A percentile compares a stretch with the other conserved stretches of the same genome.
These are phyloP conservation scores for Moesziomyces parantarcticus DNA, from an alignment of 1,284 basidiomycete species.

Conservation along the genomic window DNA sequence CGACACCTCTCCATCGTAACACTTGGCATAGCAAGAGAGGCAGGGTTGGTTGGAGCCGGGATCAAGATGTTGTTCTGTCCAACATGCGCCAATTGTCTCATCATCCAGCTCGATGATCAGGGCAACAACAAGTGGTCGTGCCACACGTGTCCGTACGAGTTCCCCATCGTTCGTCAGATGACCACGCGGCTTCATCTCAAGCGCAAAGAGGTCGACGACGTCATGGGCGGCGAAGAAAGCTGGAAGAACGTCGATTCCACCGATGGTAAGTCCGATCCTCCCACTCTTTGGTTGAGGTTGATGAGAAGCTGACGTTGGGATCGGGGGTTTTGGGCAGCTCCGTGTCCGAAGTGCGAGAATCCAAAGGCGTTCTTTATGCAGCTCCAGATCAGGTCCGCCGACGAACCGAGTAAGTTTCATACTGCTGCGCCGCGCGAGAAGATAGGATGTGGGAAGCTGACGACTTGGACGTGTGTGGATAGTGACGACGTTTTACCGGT, in stretches of 20 bases:
- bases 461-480: not conserved
- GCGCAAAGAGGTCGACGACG: constrained; percentile 61
- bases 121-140: constrained; percentile 86
- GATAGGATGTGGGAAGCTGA: not conserved
- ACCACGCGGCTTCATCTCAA: constrained; percentile 58
- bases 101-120: constrained; percentile 76
- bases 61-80: constrained; percentile 89
- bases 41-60: no score
- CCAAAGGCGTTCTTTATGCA: constrained; percentile 92
- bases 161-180: constrained; percentile 84
- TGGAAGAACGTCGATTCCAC: constrained; percentile 96
- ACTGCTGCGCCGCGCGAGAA: not conserved
- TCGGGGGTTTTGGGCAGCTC: constrained; percentile 18
- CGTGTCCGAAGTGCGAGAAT: constrained; percentile 90
- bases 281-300: not conserved
- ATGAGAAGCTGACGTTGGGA: constrained; percentile 1
- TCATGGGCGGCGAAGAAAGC: constrained; percentile 75
- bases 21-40: no score
- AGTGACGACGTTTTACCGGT: constrained; percentile 67
- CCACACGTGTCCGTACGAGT: constrained; percentile 93
- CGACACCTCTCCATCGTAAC: not conserved
- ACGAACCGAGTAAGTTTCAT: constrained; percentile 65
- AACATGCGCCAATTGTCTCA: constrained; percentile 89
- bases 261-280: constrained; percentile 65
- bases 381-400: constrained; percentile 91